Evolutionary conservation across 2,329 filamentous ascomycete species (phyloP).

Genomic region (Paraconiothyrium sp.): DNA sequence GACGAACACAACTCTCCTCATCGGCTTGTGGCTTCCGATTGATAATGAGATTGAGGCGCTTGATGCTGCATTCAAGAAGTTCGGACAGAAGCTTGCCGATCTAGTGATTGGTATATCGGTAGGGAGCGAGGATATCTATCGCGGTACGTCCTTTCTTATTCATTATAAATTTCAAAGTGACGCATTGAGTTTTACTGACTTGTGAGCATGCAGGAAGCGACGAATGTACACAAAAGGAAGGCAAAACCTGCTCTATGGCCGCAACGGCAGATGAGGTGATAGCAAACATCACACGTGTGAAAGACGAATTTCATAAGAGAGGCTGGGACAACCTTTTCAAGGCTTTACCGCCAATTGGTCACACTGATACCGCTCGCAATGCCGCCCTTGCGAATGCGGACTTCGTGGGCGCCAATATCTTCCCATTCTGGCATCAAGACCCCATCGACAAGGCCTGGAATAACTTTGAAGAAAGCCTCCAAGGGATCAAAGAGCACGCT

Average conservation of each 20-base stretch:
- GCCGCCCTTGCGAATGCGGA: conserved; percentile 40
- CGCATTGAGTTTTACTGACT: neutral
- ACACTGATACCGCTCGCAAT: conserved; percentile 43
- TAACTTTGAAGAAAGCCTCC: conserved; percentile 36
- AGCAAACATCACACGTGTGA: conserved; percentile 58
- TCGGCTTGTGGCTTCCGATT: conserved; percentile 40
- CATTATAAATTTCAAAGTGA: neutral
- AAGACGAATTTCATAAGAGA: conserved; percentile 46
- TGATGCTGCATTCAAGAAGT: conserved; percentile 39
- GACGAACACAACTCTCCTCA: conserved; percentile 41
- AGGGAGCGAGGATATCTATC: conserved; percentile 66
- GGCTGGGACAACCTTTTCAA: conserved; percentile 38
- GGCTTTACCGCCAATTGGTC: conserved; percentile 34
- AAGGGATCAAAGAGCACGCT: conserved; percentile 33
- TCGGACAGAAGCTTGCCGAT: conserved; percentile 61
- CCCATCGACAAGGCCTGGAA: conserved; percentile 51
- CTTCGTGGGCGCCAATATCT: conserved; percentile 46
- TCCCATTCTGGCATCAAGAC: conserved; percentile 43
- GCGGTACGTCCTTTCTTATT: conserved; percentile 41
- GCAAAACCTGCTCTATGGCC: conserved; percentile 61
- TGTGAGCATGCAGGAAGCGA: neutral
- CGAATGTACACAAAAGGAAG: conserved; percentile 10
- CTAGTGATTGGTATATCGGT: conserved; percentile 47
- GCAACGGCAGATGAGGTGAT: conserved; percentile 71
- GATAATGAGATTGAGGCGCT: conserved; percentile 44